phyloP scores from a whole-genome alignment of 225 moss, liverwort and hornwort genomes.

The Sphagnum contortum region DNA sequence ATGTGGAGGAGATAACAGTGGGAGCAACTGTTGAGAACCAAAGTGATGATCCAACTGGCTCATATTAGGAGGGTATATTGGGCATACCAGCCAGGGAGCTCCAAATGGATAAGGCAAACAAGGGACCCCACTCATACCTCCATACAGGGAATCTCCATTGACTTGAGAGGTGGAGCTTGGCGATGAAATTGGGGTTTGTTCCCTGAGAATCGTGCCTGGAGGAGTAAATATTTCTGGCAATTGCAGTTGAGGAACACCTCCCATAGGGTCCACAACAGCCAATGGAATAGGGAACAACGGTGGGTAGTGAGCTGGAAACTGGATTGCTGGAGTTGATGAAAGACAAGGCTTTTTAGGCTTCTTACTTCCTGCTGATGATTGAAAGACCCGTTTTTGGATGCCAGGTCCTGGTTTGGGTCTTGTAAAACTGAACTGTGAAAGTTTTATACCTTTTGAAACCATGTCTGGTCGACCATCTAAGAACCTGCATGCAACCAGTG shows the following conservation, averaged over 20 bases:
- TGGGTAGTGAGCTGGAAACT: constrained; percentile 1
- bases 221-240: background rate
- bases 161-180: background rate
- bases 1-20: background rate
- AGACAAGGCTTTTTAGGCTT: constrained; percentile 2
- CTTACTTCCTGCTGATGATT: constrained; percentile 3
- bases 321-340: constrained; percentile 4
- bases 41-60: background rate
- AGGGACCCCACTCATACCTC: background rate
- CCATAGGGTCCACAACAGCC: constrained; percentile 9
- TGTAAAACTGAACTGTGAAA: constrained; percentile 11
- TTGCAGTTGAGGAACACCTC: background rate
- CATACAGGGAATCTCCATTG: background rate
- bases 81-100: background rate
- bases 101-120: background rate
- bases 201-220: background rate
- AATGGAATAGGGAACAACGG: constrained; percentile 9
- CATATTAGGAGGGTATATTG: background rate
- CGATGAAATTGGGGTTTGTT: background rate
- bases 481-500: constrained; percentile 10
- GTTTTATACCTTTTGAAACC: constrained; percentile 1
- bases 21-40: background rate
- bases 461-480: constrained; percentile 4
- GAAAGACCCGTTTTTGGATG: constrained; percentile 8
- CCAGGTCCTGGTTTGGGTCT: constrained; percentile 15